Percentiles rank a stretch among this genome's conserved stretches.
These are phyloP conservation scores for Xylariaceae sp. DNA, from an alignment of 2,329 filamentous ascomycete genomes.

Conservation along the genomic window DNA sequence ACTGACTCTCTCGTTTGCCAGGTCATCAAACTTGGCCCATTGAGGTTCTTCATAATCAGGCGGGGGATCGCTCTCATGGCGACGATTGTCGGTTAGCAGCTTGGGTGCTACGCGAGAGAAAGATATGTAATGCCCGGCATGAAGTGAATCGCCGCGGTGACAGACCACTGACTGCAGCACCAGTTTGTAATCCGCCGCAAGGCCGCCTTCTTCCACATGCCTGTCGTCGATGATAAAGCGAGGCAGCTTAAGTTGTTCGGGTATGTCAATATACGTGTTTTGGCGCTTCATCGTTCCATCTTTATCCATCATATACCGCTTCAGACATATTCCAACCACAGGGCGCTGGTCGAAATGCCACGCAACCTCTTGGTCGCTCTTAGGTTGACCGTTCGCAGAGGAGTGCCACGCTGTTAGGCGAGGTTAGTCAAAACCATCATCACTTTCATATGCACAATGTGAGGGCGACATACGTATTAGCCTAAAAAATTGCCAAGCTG, in stretches of 20 bases:
- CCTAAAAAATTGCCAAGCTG: constrained; percentile 96
- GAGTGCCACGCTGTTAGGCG: constrained; percentile 74
- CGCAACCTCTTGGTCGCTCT: constrained; percentile 75
- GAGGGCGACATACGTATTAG: constrained; percentile 79
- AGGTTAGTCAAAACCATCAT: constrained; percentile 32
- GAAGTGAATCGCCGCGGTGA: constrained; percentile 78
- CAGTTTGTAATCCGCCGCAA: constrained; percentile 89
- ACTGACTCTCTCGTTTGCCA: constrained; percentile 64
- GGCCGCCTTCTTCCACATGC: constrained; percentile 58
- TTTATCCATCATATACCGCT: constrained; percentile 75
- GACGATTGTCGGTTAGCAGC: constrained; percentile 56
- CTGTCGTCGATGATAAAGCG: constrained; percentile 84
- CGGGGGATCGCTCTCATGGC: constrained; percentile 52
- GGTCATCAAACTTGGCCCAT: constrained; percentile 92
- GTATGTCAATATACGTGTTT: constrained; percentile 86
- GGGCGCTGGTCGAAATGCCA: constrained; percentile 81
- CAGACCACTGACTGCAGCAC: constrained; percentile 89
- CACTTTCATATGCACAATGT: no score
- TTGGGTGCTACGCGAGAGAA: constrained; percentile 72
- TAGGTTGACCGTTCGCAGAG: constrained; percentile 46
- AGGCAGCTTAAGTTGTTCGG: constrained; percentile 72
- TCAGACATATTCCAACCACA: constrained; percentile 87
- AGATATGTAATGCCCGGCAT: constrained; percentile 88
- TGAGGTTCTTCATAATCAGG: constrained; percentile 66
- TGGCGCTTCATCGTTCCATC: constrained; percentile 67